Conservation (phyloP, 2,329 filamentous ascomycete species). For the Hypoxylon sp. region DNA sequence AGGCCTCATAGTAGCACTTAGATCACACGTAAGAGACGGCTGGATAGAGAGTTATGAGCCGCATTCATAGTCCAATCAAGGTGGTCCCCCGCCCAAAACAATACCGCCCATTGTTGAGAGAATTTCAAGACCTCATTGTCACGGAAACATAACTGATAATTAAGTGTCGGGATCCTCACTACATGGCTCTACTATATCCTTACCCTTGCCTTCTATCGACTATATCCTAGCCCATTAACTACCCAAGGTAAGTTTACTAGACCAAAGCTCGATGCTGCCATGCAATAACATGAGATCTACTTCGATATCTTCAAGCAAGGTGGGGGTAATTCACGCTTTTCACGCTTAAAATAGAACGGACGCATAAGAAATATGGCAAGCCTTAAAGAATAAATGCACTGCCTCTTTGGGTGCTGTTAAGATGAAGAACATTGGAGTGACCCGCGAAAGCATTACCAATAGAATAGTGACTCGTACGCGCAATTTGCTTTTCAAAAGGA, state of each 20-base stretch:
- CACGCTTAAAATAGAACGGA: slow-evolving; percentile 32
- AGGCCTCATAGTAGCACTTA: too few species aligned
- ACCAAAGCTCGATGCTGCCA: slow-evolving; percentile 40
- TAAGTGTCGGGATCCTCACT: background rate
- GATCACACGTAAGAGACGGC: too few species aligned
- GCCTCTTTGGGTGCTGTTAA: background rate
- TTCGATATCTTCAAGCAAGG: slow-evolving; percentile 37
- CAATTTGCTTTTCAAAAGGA: background rate
- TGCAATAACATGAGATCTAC: slow-evolving; percentile 38
- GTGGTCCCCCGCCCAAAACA: background rate
- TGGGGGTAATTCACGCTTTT: slow-evolving; percentile 36
- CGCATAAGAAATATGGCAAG: slow-evolving; percentile 40
- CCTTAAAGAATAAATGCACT: background rate
- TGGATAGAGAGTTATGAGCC: background rate
- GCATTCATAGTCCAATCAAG: background rate
- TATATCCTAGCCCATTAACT: slow-evolving; percentile 33
- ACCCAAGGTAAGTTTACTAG: slow-evolving; percentile 39
- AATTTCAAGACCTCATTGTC: background rate
- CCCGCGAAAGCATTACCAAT: too few species aligned
- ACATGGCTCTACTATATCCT: slow-evolving; percentile 12
- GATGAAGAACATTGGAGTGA: background rate
- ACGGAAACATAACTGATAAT: background rate
- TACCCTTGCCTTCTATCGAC: slow-evolving; percentile 23
- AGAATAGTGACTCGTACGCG: too few species aligned
- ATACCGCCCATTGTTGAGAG: background rate